Conservation (phyloP, 1,284 basidiomycete genomes). For the Pyrrhoderma lamaoense region DNA sequence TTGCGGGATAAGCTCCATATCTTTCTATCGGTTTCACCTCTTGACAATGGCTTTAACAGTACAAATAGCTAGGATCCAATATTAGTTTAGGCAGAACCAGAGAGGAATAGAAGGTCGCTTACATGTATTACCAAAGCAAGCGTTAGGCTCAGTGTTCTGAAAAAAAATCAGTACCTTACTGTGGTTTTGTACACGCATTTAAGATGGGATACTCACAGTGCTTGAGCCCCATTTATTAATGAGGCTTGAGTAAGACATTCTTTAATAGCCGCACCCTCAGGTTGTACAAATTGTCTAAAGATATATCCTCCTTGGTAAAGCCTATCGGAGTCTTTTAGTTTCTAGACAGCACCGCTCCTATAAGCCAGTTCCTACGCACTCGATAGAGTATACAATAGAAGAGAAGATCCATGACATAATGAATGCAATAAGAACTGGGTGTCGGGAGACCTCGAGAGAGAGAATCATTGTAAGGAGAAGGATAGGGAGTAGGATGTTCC, state of each 20-base stretch:
- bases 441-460: slow-evolving; percentile 10
- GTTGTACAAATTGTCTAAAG: not conserved
- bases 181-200: not conserved
- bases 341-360: not conserved
- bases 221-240: slow-evolving; percentile 14
- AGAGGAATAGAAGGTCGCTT: too few relatives aligned
- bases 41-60: too few relatives aligned
- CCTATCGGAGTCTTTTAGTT: not conserved
- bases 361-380: slow-evolving; percentile 13
- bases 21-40: too few relatives aligned
- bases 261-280: slow-evolving; percentile 6
- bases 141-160: too few relatives aligned
- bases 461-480: slow-evolving; percentile 17
- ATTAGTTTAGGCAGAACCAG: too few relatives aligned
- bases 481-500: slow-evolving; percentile 16
- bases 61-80: too few relatives aligned
- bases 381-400: slow-evolving; percentile 14
- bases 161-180: too few relatives aligned
- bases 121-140: too few relatives aligned
- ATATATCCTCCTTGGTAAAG: slow-evolving; percentile 14
- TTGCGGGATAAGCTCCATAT: too few relatives aligned
- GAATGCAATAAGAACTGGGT: slow-evolving; percentile 17
- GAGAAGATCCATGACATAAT: slow-evolving; percentile 16
- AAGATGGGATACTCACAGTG: too few relatives aligned
- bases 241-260: slow-evolving; percentile 14